Evolutionary conservation across 352 stramenopile species (phyloP).

Genomic region (Phytophthora sansomeana): DNA sequence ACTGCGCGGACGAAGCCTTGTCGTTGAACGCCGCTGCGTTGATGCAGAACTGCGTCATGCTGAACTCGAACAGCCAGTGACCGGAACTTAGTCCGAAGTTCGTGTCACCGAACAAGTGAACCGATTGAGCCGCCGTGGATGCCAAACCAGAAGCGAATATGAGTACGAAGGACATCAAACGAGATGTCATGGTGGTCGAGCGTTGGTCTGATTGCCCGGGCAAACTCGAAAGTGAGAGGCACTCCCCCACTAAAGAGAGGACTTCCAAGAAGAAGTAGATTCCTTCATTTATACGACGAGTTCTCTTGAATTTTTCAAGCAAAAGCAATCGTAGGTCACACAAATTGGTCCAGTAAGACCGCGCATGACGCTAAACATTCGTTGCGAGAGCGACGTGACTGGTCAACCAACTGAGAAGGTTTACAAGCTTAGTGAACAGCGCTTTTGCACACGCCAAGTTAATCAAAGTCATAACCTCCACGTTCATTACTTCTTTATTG

Average conservation of each 20-base stretch:
- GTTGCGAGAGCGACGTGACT: no score
- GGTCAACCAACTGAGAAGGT: no score
- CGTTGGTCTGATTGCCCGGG: background rate
- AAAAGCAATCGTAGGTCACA: no score
- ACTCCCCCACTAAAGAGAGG: background rate
- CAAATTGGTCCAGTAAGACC: no score
- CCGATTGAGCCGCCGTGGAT: background rate
- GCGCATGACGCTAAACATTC: no score
- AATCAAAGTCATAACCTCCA: no score
- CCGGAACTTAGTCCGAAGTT: conserved; percentile 10
- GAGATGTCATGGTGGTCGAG: background rate
- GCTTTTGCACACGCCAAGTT: no score
- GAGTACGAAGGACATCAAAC: background rate
- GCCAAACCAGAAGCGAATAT: conserved; percentile 1
- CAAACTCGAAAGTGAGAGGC: background rate
- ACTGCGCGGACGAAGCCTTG: conserved; percentile 10
- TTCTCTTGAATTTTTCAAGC: no score
- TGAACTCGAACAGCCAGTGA: conserved; percentile 12
- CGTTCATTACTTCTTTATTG: no score
- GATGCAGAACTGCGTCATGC: conserved; percentile 7
- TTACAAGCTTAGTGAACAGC: no score
- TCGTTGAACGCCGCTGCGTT: conserved; percentile 4
- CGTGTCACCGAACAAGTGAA: conserved; percentile 12
- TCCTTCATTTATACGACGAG: no score
- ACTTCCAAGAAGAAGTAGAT: no score